These are phyloP conservation scores for Phytophthora niederhauseri DNA, from an alignment of 352 stramenopile genomes.

Conservation along the genomic window DNA sequence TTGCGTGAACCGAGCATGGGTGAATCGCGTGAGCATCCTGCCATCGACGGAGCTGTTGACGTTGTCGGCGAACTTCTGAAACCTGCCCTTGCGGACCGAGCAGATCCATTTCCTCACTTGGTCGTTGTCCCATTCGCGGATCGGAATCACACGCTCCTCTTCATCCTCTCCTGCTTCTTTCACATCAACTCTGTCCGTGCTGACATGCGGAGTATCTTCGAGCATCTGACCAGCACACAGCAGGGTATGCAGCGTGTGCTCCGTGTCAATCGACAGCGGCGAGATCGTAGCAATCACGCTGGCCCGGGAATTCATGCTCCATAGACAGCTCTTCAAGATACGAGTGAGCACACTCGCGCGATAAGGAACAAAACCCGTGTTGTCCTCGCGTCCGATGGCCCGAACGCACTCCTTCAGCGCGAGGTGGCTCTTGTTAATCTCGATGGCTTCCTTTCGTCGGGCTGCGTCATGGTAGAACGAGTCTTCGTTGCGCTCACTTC, in stretches of 20 bases:
- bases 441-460: conserved; percentile 70
- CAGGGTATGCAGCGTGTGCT: conserved; percentile 82
- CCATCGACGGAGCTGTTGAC: conserved; percentile 55
- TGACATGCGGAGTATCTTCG: conserved; percentile 56
- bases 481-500: conserved; percentile 82
- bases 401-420: conserved; percentile 86
- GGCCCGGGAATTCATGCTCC: conserved; percentile 60
- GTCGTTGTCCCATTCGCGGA: conserved; percentile 72
- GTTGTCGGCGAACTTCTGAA: conserved; percentile 59
- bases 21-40: conserved; percentile 67
- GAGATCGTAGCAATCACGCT: conserved; percentile 86
- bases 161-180: conserved; percentile 46
- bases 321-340: conserved; percentile 77
- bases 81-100: conserved; percentile 50
- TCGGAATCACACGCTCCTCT: conserved; percentile 36
- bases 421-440: conserved; percentile 88
- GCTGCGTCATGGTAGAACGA: conserved; percentile 79
- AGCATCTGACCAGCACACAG: conserved; percentile 76
- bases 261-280: conserved; percentile 71
- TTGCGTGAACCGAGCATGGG: conserved; percentile 62
- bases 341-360: conserved; percentile 72
- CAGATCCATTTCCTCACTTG: conserved; percentile 60
- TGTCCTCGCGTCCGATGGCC: conserved; percentile 65
- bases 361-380: conserved; percentile 68
- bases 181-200: conserved; percentile 58